phyloP scores from a whole-genome alignment of 208 protist species.

The Leishmania tropica region DNA sequence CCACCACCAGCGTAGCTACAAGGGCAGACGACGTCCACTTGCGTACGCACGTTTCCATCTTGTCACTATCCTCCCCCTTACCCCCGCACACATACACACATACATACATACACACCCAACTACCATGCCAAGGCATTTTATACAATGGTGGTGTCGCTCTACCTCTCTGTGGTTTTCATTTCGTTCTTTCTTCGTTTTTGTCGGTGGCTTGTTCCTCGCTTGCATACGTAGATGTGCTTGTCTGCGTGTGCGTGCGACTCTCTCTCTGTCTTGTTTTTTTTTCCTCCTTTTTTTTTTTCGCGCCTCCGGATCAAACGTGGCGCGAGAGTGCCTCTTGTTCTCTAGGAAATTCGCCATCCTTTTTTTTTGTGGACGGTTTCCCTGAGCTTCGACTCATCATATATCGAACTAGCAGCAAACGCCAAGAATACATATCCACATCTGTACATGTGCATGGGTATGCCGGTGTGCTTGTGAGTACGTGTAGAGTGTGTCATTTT shows the following conservation, averaged over 20 bases:
- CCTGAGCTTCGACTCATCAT: not conserved
- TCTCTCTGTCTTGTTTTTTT: not conserved
- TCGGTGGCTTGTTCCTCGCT: not conserved
- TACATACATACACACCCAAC: not conserved
- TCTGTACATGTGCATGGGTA: not conserved
- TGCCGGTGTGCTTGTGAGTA: not conserved
- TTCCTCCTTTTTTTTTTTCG: not conserved
- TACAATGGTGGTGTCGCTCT: not conserved
- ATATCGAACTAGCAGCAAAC: not conserved
- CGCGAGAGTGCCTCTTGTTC: not conserved
- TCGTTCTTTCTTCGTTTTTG: not conserved
- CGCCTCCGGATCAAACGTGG: not conserved
- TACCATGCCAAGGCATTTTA: conserved; percentile 2
- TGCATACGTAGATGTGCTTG: not conserved
- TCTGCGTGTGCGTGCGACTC: not conserved
- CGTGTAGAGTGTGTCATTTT: not conserved
- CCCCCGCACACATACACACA: not conserved
- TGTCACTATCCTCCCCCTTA: not conserved
- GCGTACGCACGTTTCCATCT: too few species aligned
- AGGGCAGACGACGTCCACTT: not conserved
- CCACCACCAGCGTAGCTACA: not conserved
- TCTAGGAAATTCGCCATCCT: not conserved
- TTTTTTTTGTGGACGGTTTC: not conserved
- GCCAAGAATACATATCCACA: too few species aligned
- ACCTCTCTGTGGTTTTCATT: not conserved